phyloP scores from a whole-genome alignment of 345 rosid species.

The Populus pruinosa region DNA sequence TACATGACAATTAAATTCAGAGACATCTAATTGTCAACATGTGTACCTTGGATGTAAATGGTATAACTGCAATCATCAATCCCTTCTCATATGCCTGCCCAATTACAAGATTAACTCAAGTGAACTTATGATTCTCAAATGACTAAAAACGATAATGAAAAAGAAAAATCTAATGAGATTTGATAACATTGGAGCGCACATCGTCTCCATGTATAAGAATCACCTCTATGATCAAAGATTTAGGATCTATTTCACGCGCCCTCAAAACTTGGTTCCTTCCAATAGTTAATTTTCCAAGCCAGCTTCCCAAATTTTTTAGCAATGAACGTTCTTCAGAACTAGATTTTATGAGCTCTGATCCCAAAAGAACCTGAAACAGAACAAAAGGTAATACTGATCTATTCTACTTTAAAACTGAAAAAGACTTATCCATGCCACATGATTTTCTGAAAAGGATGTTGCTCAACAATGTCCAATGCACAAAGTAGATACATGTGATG shows the following conservation, averaged over 20 bases:
- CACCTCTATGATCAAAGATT: slow-evolving; percentile 96
- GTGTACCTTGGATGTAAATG: slow-evolving; percentile 92
- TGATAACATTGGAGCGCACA: not conserved
- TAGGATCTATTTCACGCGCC: slow-evolving; percentile 98
- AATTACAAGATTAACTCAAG: slow-evolving; percentile 1
- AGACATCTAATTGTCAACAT: not conserved
- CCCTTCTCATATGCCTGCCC: slow-evolving; percentile 97
- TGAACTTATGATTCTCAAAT: not conserved
- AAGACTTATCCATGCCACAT: not conserved
- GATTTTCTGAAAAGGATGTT: not conserved
- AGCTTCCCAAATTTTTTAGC: slow-evolving; percentile 94
- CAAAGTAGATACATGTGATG: not conserved
- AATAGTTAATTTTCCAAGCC: slow-evolving; percentile 97
- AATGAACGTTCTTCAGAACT: slow-evolving; percentile 96
- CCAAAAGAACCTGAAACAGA: slow-evolving; percentile 74
- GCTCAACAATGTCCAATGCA: too few relatives aligned
- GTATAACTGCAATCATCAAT: slow-evolving; percentile 97
- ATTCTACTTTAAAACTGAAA: not conserved
- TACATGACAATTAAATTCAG: slow-evolving; percentile 9
- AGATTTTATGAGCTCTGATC: slow-evolving; percentile 95
- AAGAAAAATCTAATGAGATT: not conserved
- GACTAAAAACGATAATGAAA: not conserved
- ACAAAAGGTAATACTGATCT: not conserved
- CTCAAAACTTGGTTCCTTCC: slow-evolving; percentile 91
- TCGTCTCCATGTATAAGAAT: not conserved